Conservation (phyloP, 1,139 yeast genomes). For the Saccharomyces hybrid region DNA sequence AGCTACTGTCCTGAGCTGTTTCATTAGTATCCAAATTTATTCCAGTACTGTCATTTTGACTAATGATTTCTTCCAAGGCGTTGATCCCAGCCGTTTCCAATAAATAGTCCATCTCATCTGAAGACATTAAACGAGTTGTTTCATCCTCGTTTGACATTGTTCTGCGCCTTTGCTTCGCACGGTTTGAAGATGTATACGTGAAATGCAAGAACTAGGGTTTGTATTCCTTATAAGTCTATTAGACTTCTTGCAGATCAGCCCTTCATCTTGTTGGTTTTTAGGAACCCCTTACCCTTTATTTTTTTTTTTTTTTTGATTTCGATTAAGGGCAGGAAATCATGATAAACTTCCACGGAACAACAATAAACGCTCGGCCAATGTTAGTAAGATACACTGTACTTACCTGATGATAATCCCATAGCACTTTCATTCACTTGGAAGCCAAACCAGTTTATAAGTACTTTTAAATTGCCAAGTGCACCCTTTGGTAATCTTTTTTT, state of each 20-base stretch:
- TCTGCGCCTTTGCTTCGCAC: not conserved
- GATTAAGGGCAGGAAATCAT: not conserved
- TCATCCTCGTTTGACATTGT: not conserved
- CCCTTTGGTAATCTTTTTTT: too few relatives aligned
- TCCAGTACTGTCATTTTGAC: not conserved
- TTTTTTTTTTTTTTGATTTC: not conserved
- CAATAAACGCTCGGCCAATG: not conserved
- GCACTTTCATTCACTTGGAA: not conserved
- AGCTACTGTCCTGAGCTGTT: not conserved
- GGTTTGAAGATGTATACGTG: not conserved
- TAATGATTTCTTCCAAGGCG: not conserved
- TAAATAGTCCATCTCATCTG: not conserved
- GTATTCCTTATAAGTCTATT: not conserved
- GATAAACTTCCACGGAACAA: not conserved
- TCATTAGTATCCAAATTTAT: not conserved
- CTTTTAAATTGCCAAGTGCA: too few relatives aligned
- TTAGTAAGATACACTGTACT: not conserved
- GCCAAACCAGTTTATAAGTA: too few relatives aligned
- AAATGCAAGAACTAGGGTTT: not conserved
- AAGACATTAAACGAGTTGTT: not conserved
- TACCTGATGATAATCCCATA: not conserved
- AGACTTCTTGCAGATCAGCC: not conserved
- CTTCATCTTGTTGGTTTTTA: not conserved
- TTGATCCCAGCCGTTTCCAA: not conserved
- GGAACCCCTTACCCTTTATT: not conserved